Evolutionary conservation across 345 rosid genomes (phyloP).

Genomic region (Sapria himalayana): DNA sequence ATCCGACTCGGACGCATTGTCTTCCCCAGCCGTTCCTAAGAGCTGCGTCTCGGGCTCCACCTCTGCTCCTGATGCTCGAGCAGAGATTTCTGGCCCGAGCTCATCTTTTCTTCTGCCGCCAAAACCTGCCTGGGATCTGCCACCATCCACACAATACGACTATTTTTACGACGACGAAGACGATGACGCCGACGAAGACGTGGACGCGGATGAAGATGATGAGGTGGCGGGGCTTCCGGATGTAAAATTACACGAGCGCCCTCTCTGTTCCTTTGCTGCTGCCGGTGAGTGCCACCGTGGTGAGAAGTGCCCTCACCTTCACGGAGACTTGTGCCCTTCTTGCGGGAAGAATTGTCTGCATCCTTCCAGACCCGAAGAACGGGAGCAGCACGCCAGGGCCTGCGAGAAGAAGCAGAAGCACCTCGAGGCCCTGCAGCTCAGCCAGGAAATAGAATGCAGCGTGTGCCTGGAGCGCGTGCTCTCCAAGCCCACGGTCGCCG

Average conservation of each 20-base stretch:
- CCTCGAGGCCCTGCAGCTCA: slow-evolving; percentile 40
- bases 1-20: slow-evolving; percentile 28
- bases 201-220: slow-evolving; percentile 13
- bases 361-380: slow-evolving; percentile 62
- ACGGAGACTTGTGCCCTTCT: slow-evolving; percentile 65
- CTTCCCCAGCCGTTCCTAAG: slow-evolving; percentile 20
- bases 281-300: slow-evolving; percentile 74
- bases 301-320: slow-evolving; percentile 59
- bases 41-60: slow-evolving; percentile 13
- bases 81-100: slow-evolving; percentile 12
- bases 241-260: slow-evolving; percentile 29
- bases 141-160: slow-evolving; percentile 21
- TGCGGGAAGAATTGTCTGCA: slow-evolving; percentile 82
- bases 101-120: slow-evolving; percentile 8
- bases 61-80: slow-evolving; percentile 11
- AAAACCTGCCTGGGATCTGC: slow-evolving; percentile 13
- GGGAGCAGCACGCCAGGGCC: slow-evolving; percentile 49
- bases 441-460: slow-evolving; percentile 48
- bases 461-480: slow-evolving; percentile 71
- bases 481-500: slow-evolving; percentile 45
- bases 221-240: slow-evolving; percentile 16
- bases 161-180: slow-evolving; percentile 14
- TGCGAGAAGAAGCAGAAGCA: slow-evolving; percentile 63
- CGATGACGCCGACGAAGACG: slow-evolving; percentile 16
- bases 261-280: slow-evolving; percentile 76